Base-by-base conservation (phyloP, 139 green algal genomes). In the Pedinophyceae sp. region DNA sequence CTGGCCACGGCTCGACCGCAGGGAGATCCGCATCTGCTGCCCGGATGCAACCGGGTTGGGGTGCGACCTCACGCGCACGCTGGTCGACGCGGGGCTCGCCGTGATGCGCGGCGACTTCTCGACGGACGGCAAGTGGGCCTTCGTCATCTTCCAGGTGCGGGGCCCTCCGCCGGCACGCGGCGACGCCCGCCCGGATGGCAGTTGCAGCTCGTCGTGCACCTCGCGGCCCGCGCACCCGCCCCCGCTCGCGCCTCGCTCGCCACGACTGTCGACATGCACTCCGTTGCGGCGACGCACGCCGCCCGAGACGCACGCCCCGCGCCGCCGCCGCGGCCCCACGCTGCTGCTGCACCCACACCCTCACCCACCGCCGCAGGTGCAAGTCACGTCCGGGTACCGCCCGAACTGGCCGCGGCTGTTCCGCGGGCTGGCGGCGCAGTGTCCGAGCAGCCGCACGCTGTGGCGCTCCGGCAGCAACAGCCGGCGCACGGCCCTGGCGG, bases 51-150 rank as follows among this genome's bases (percentile, higher is more conserved):
- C 54, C 3, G 61, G 61, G 3, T 50, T 68, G 20, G 61, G 54
- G 3, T 50, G 43, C 29, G 61, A 62, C 43, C 43, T 68, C 3
- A 18, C 49, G 22, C 30, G 60, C 1, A 49, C 34, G 3, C 17
- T 61, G 2, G 61, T 67, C 52, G 52, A 58, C 46, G 62, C 58
- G 7, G 54, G 54, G 2, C 43, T 68, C 3, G 39, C 48, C 46
- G 24, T 62, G 27, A 30, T 52, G 18, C 52, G 52, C 23, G 61
- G 61, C 43, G 61, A 68, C 46, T 68, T 68, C 54, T 49, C 54
- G 1, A 68, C 61, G 30, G 61, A 68, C 29, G 61, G 61, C 3
- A 34, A 49, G 24, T 68, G 61, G 61, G 50, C 43, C 53, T 62
- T 68, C 23, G 47, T 68, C 13, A 48, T 68, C 20, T 24, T 68